phyloP scores from a whole-genome alignment of 163 green algal genomes.

The Scenedesmus sp. region DNA sequence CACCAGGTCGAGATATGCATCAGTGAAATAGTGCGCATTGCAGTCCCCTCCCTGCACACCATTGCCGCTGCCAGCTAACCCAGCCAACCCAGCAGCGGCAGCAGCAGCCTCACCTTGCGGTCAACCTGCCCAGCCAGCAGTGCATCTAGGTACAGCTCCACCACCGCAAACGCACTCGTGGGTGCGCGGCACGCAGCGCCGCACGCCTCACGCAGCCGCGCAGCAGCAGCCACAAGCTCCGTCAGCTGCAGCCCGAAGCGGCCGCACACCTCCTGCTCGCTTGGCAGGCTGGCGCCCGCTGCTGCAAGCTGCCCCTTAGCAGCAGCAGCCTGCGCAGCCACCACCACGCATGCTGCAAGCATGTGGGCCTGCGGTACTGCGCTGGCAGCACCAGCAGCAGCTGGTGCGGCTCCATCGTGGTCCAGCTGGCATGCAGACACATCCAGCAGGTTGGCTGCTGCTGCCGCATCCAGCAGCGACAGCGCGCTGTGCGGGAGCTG shows the following conservation, averaged over 20 bases:
- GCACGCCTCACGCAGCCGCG: constrained; percentile 4
- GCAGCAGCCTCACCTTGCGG: background rate
- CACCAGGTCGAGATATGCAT: no score
- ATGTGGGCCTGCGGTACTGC: background rate
- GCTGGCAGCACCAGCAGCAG: background rate
- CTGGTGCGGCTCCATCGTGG: background rate
- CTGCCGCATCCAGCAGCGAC: constrained; percentile 34
- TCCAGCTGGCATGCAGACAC: background rate
- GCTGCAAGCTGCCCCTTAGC: constrained; percentile 1
- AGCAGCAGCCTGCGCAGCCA: constrained; percentile 15
- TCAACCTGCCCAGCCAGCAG: constrained; percentile 23
- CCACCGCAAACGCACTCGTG: background rate
- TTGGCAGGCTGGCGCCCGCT: background rate
- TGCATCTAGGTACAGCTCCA: constrained; percentile 5
- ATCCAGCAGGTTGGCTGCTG: constrained; percentile 21
- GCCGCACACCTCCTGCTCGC: background rate
- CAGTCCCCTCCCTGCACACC: no score
- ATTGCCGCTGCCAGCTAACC: background rate
- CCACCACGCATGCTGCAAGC: constrained; percentile 35
- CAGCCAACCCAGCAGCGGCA: background rate
- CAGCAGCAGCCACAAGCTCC: constrained; percentile 9
- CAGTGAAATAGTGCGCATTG: no score
- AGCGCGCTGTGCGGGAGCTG: constrained; percentile 23
- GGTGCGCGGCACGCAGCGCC: background rate
- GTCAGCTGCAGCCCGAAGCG: constrained; percentile 9